phyloP scores from a whole-genome alignment of 495 filamentous ascomycete species.

The Penicillium cinerascens region DNA sequence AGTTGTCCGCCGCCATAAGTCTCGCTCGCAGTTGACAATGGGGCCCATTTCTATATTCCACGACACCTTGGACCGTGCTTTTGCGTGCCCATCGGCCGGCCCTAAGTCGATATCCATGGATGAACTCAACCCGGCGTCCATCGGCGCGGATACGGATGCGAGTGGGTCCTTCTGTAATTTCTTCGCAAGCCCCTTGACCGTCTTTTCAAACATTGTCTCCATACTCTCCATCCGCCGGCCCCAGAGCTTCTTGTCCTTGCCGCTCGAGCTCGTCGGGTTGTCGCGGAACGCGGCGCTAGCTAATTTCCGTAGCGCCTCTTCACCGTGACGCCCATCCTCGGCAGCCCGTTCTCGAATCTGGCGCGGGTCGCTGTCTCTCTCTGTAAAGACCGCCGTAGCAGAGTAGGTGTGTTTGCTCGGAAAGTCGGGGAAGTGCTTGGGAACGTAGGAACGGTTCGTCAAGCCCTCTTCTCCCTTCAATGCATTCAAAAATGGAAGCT shows the following conservation, averaged over 20 bases:
- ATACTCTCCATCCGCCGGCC: slow-evolving; percentile 41
- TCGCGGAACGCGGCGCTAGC: slow-evolving; percentile 50
- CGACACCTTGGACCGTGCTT: slow-evolving; percentile 25
- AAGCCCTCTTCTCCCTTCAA: slow-evolving; percentile 53
- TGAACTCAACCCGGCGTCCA: slow-evolving; percentile 3
- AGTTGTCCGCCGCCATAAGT: slow-evolving; percentile 38
- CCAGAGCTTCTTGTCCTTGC: slow-evolving; percentile 44
- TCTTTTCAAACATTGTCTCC: slow-evolving; percentile 51
- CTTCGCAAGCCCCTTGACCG: slow-evolving; percentile 37
- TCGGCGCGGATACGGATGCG: not conserved
- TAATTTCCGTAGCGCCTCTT: slow-evolving; percentile 68
- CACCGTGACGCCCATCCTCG: slow-evolving; percentile 67
- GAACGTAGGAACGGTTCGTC: slow-evolving; percentile 52
- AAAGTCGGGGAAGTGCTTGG: slow-evolving; percentile 64
- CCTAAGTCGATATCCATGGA: slow-evolving; percentile 38
- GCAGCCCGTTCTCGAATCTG: slow-evolving; percentile 70
- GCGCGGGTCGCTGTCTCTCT: slow-evolving; percentile 64
- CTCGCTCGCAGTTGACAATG: slow-evolving; percentile 47
- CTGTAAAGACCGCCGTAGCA: slow-evolving; percentile 60
- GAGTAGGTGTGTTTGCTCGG: slow-evolving; percentile 73
- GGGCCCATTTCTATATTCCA: slow-evolving; percentile 43
- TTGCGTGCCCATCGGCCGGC: slow-evolving; percentile 24
- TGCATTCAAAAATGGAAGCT: slow-evolving; percentile 48
- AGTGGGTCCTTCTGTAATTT: slow-evolving; percentile 26
- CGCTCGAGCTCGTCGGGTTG: slow-evolving; percentile 34